Base-by-base conservation (phyloP, 768 basidiomycete genomes). In the Pulveroboletus sp. region DNA sequence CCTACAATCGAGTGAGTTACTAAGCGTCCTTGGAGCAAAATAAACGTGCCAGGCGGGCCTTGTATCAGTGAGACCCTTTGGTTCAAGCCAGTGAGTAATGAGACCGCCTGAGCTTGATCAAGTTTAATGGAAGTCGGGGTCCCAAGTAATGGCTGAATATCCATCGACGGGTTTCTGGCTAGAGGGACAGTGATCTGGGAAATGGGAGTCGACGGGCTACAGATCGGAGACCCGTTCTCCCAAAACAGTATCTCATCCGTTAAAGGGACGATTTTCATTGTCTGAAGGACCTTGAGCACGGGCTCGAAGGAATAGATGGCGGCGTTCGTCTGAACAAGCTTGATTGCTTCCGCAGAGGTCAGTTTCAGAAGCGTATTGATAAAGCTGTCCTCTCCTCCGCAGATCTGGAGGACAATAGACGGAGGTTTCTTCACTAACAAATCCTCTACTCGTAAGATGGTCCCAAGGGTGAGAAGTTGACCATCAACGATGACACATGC, bases 221-320 rank as follows among this genome's bases (percentile, higher is more conserved):
- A 38, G 6, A 62, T 46, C 8, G 40, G 28, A 9, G 31, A 26
- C 17, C 62, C 69, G 5, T 66, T 46, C 10, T 73, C 69, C 82
- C 84, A 85, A 30, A 77, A 70, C 1, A 85, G 55, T 12, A 86
- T 59, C 50, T 84, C 82, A 3, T 67, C 58, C 0, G 71, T 63
- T 3, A 86, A 67, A 0, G 82, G 77, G 5, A 85, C 58, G 0
- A 49, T 50, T 6, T 56, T 70, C 49, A 71, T 74, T 15, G 69
- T 57, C 61, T 86, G 76, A 24, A 87, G 68, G 1, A 74, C 77
- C 39, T 64, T 74, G n/a, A 87, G 71, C 24, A 86, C 71, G 2
- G 83, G 82, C 56, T 83, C 77, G 49, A 77, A 86, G 0, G 84
- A 69, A 57, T 84, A 86, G 6, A 84, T 62, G 0, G 81, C 80